Conservation (phyloP, 257 asterid genomes). For the Jacaranda copaia region DNA sequence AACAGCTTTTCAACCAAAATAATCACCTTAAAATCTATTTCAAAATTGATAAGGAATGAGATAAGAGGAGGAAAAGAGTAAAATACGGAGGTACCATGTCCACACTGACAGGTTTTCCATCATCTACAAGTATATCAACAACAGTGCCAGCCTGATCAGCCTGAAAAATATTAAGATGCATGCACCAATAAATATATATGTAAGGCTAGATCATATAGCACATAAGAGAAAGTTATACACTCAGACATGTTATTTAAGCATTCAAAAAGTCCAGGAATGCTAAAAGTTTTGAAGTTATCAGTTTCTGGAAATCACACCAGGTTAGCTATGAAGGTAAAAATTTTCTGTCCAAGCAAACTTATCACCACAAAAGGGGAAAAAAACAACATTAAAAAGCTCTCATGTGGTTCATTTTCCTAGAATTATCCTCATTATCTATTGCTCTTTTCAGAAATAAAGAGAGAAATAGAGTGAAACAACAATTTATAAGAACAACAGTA, state of each 20-base stretch:
- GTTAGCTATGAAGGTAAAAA: neutral
- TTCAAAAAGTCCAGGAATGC: neutral
- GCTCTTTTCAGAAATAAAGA: neutral
- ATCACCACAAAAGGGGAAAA: no score
- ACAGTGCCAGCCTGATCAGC: slow-evolving; percentile 68
- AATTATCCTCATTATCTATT: neutral
- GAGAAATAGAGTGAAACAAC: neutral
- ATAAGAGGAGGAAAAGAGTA: slow-evolving; percentile 3
- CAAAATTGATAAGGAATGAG: neutral
- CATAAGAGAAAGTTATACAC: neutral
- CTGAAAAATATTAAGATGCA: slow-evolving; percentile 35
- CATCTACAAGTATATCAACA: slow-evolving; percentile 60
- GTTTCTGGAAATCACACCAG: neutral
- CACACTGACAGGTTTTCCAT: slow-evolving; percentile 66
- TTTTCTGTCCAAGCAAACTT: no score
- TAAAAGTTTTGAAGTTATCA: neutral
- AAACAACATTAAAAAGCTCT: neutral
- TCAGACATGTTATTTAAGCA: neutral
- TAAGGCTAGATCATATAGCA: neutral
- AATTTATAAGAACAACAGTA: neutral
- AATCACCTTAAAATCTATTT: neutral
- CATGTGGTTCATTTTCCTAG: neutral
- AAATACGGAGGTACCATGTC: slow-evolving; percentile 43
- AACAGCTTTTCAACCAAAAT: neutral
- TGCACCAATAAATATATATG: neutral